A percentile compares a stretch with the other conserved stretches of the same genome.
phyloP scores from a whole-genome alignment of 441 rosid species.

The Gossypium trilobum region DNA sequence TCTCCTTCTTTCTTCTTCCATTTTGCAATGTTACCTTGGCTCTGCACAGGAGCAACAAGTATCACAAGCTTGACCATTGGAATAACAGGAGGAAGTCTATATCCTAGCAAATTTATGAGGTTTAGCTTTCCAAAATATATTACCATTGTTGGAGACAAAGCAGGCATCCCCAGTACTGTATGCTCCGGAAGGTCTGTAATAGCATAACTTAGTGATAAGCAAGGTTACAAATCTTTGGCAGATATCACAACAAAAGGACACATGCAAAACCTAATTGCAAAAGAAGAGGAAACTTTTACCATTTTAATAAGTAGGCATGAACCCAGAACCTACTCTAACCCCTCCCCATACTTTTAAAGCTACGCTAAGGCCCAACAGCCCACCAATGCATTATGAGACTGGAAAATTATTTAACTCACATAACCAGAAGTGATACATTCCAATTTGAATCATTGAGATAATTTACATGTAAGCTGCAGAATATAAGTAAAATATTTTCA shows the following conservation, averaged over 20 bases:
- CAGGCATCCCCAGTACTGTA: slow-evolving; percentile 77
- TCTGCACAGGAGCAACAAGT: slow-evolving; percentile 43
- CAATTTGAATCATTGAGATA: not conserved
- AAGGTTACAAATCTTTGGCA: not conserved
- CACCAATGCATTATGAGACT: not conserved
- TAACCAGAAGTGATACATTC: not conserved
- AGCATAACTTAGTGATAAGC: slow-evolving; percentile 14
- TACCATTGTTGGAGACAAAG: slow-evolving; percentile 95
- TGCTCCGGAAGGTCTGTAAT: slow-evolving; percentile 49
- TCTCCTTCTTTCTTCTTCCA: slow-evolving; percentile 98
- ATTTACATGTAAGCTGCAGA: not conserved
- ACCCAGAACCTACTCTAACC: not conserved
- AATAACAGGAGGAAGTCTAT: slow-evolving; percentile 14
- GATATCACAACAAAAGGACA: not conserved
- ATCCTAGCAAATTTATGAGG: not conserved
- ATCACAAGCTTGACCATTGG: slow-evolving; percentile 20
- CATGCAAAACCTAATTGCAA: not conserved
- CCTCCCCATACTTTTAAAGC: not conserved
- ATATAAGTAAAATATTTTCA: not conserved
- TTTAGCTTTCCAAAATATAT: slow-evolving; percentile 17
- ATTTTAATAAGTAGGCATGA: not conserved
- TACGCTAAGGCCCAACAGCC: slow-evolving; percentile 1
- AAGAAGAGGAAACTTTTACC: not conserved
- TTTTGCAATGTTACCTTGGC: slow-evolving; percentile 80
- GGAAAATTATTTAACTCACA: not conserved